Base-by-base conservation (phyloP, 768 basidiomycete species). In the Phylloporus sp. region DNA sequence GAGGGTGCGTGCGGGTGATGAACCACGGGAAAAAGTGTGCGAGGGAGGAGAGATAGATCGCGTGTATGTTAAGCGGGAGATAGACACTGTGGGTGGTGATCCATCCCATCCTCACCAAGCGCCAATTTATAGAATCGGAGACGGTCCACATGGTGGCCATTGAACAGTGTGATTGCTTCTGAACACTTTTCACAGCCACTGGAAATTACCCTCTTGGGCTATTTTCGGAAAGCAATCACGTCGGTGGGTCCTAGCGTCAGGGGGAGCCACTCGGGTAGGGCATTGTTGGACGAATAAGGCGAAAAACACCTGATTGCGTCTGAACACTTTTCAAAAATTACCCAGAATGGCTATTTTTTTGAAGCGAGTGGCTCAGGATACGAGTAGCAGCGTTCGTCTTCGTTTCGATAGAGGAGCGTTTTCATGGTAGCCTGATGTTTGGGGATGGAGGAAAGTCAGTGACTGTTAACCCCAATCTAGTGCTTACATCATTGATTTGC, bases 151-250 rank as follows among this genome's bases (percentile, higher is more conserved):
- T 26, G 39, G 38, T 52, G 50, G 37, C 53, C 53, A 46, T 22
- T 49, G 31, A 36, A 52, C 1, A 38, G 41, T 18, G 20, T 50
- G 63, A 65, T 64, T 65, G 64, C 52, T 44, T 63, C 38, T 42
- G 38, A 57, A 32, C 33, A 50, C 47, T 41, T 51, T 54, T 52
- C 50, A 54, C 24, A 49, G 56, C 58, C 59, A 57, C 54, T 42
- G 22, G 23, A 52, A 46, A 52, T 50, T 61, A 52, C 52, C 50
- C 38, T 18, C 43, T 60, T 43, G 49, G 50, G 58, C 34, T 22
- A 57, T 21, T 46, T 43, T 38, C 24, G 31, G 38, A 26, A 26
- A 51, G 55, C 60, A 59, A 57, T 64, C 57, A 21, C 29, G 17
- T 17, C 15, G 28, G 31, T 9, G 31, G 54, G 50, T 27, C 54